Percentiles rank a stretch among this genome's conserved stretches.
Evolutionary conservation across 2,329 filamentous ascomycete genomes (phyloP).

Genomic region (Penicillium occitanis): DNA sequence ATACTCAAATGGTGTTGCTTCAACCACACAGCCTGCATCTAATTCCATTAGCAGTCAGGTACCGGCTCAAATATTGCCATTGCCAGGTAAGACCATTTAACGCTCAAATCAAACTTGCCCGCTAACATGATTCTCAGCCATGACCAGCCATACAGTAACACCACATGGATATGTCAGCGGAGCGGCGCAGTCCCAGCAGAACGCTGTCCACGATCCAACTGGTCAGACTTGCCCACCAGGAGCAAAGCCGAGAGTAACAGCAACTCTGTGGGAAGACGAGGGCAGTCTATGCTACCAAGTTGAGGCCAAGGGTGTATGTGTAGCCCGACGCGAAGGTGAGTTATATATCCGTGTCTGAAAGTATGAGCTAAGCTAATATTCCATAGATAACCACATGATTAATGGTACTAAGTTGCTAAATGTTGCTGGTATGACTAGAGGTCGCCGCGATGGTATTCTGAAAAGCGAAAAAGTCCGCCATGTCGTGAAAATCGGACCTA

Average conservation of each 20-base stretch:
- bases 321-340: constrained; percentile 86
- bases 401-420: constrained; percentile 97
- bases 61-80: constrained; percentile 69
- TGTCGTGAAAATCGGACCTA: constrained; percentile 97
- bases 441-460: constrained; percentile 88
- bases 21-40: constrained; percentile 68
- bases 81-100: constrained; percentile 49
- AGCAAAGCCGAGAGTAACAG: constrained; percentile 94
- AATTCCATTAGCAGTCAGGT: constrained; percentile 66
- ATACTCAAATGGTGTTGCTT: constrained; percentile 75
- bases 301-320: constrained; percentile 92
- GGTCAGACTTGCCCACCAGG: constrained; percentile 89
- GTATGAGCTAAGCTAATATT: not conserved
- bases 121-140: constrained; percentile 37
- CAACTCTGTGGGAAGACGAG: constrained; percentile 97
- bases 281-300: constrained; percentile 97
- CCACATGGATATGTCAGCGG: constrained; percentile 42
- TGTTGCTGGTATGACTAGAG: constrained; percentile 96
- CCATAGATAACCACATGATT: constrained; percentile 93
- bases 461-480: constrained; percentile 97
- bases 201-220: constrained; percentile 70
- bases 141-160: constrained; percentile 36
- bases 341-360: not conserved
- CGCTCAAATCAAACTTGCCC: not conserved
- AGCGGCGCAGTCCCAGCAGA: constrained; percentile 45